Percentiles rank a stretch among this genome's conserved stretches.
phyloP scores from a whole-genome alignment of 345 rosid genomes.

The Eucalyptus guilfoylei region DNA sequence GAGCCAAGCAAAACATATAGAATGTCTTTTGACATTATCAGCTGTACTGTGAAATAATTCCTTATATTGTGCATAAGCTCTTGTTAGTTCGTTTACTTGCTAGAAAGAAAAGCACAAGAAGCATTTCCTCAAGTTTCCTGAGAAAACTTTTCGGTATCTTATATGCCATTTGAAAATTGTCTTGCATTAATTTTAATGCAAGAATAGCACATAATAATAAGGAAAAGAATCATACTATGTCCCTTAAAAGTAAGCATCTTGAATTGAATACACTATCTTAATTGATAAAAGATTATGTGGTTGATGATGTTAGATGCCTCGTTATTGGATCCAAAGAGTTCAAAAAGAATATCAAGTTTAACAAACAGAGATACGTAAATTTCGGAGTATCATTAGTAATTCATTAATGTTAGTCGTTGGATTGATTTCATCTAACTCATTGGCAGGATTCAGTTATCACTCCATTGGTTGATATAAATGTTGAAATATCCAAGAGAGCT shows the following conservation, averaged over 20 bases:
- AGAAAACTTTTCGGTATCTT: neutral
- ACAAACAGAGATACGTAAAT: neutral
- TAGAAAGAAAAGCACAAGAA: neutral
- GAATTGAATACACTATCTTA: neutral
- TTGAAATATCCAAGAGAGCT: neutral
- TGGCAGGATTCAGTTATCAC: neutral
- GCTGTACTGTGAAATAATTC: neutral
- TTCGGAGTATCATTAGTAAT: neutral
- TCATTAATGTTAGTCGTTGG: neutral
- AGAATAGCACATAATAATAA: neutral
- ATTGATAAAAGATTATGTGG: neutral
- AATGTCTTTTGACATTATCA: neutral
- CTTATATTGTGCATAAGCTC: neutral
- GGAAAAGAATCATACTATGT: neutral
- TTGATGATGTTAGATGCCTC: neutral
- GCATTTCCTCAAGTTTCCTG: neutral
- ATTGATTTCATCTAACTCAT: neutral
- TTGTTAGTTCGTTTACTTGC: neutral
- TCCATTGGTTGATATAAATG: neutral
- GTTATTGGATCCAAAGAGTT: neutral
- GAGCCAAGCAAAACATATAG: neutral
- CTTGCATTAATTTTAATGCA: neutral
- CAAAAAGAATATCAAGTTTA: fast-evolving
- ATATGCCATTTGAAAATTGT: neutral
- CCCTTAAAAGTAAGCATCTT: neutral